Base-by-base conservation (phyloP, 768 basidiomycete species). In the Melanogaster broomeanus region DNA sequence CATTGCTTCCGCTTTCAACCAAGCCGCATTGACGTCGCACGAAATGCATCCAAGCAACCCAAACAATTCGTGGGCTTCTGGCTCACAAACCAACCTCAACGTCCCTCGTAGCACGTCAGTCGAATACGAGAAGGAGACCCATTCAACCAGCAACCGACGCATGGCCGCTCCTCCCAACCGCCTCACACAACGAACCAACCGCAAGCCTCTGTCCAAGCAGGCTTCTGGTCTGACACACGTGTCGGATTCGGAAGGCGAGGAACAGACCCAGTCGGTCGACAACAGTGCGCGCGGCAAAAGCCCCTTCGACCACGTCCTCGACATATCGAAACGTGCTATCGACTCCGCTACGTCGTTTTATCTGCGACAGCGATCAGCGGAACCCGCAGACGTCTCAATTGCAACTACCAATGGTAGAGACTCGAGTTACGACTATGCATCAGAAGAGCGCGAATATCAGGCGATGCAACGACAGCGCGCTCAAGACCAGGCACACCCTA, bases 1-100 rank as follows among this genome's bases (percentile, higher is more conserved):
- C 69, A 86, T 92, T 61, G 92, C 90, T 10, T 80, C 81, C 61
- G 92, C 91, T 27, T 88, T 94, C 63, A 74, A 77, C 58, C 83
- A 86, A 66, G 92, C 91, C 18, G 87, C 80, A 19, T 73, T 64
- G 44, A 62, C 63, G 4, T 71, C 65, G 31, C 51, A 58, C 58
- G 73, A 75, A 52, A 80, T 80, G 74, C 60, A 57, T 37, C 63
- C 73, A 28, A 70, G 65, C 59, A 82, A 79, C 58, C 81, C 83
- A 25, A 87, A 88, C 65, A 73, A 73, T 46, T 69, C 84, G 1
- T 89, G 87, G 89, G 83, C 82, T 3, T 85, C 87, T 2, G 76
- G 79, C 41, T 74, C 78, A n/a, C 63, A 75, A 45, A 75, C 73
- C 11, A 71, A 74, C 49, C 63, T 71, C 37, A 65, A 68, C 39